Percentiles rank a stretch among this genome's conserved stretches.
These are phyloP conservation scores for Boletus albobrunnescens DNA, from an alignment of 1,284 basidiomycete genomes.

Conservation along the genomic window DNA sequence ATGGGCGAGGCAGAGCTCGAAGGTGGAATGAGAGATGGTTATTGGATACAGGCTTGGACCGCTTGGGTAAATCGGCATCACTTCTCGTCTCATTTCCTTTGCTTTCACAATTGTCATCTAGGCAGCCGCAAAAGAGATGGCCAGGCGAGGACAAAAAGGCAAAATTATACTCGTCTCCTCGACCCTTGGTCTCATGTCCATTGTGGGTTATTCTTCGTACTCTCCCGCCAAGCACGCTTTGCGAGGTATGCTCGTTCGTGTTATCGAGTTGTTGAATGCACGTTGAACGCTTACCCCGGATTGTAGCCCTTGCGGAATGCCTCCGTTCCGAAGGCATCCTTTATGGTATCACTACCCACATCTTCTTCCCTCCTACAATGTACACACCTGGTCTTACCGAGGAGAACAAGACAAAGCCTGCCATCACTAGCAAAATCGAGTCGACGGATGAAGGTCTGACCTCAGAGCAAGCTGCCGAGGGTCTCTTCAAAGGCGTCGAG, in stretches of 20 bases:
- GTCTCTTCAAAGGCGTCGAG: constrained; percentile 69
- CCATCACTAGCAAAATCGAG: constrained; percentile 78
- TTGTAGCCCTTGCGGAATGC: constrained; percentile 77
- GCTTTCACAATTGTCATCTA: constrained; percentile 28
- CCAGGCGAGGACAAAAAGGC: constrained; percentile 48
- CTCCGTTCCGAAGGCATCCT: constrained; percentile 80
- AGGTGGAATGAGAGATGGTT: constrained; percentile 54
- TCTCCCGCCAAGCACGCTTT: constrained; percentile 88
- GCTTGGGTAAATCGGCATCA: constrained; percentile 56
- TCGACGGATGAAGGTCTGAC: constrained; percentile 67
- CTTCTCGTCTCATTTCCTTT: not conserved
- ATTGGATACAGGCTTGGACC: constrained; percentile 76
- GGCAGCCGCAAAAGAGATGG: constrained; percentile 74
- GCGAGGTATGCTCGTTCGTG: constrained; percentile 52
- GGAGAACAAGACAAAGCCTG: constrained; percentile 82
- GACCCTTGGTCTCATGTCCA: constrained; percentile 75
- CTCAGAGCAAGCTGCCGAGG: constrained; percentile 63
- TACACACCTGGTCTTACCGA: constrained; percentile 74
- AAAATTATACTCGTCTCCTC: constrained; percentile 85
- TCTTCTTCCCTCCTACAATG: constrained; percentile 88
- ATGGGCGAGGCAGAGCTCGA: constrained; percentile 49
- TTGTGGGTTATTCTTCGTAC: constrained; percentile 85
- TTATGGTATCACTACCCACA: constrained; percentile 78
- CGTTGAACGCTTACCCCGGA: not conserved
- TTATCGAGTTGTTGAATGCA: not conserved